Evolutionary conservation across 192 early-diverging fungal genomes (phyloP).

Genomic region (Backusella australiensis): DNA sequence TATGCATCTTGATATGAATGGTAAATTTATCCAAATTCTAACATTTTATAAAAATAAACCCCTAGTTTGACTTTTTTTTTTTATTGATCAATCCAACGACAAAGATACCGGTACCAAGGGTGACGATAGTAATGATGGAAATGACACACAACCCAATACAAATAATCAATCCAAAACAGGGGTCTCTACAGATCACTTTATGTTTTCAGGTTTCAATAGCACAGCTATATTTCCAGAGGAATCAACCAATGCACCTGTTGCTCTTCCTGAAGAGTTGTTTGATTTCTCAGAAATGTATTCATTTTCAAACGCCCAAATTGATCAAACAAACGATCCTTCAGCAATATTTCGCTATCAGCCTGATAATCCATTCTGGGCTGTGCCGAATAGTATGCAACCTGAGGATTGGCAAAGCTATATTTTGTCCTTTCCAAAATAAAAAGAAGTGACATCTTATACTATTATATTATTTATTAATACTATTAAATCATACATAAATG

Average conservation of each 20-base stretch:
- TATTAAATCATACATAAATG: background rate
- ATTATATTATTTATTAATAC: constrained; percentile 2
- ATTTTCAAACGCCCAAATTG: background rate
- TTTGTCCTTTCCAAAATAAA: background rate
- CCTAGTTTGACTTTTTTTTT: background rate
- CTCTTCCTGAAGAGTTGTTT: background rate
- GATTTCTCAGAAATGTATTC: background rate
- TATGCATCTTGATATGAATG: background rate
- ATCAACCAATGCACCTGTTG: background rate
- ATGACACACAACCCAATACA: background rate
- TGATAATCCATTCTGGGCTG: constrained; percentile 7
- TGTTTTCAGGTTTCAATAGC: background rate
- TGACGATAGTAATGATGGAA: background rate
- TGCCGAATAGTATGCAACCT: constrained; percentile 4
- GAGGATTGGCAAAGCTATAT: constrained; percentile 6
- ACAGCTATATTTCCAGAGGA: background rate
- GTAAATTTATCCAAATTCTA: background rate
- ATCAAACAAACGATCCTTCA: constrained; percentile 2
- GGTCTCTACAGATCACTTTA: background rate
- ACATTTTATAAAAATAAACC: background rate
- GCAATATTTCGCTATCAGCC: background rate
- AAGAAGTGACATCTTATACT: background rate
- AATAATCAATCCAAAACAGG: background rate
- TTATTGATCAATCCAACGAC: background rate
- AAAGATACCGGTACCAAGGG: background rate